Conservation (phyloP, 192 early-diverging fungal genomes). For the Backusella morwellensis region DNA sequence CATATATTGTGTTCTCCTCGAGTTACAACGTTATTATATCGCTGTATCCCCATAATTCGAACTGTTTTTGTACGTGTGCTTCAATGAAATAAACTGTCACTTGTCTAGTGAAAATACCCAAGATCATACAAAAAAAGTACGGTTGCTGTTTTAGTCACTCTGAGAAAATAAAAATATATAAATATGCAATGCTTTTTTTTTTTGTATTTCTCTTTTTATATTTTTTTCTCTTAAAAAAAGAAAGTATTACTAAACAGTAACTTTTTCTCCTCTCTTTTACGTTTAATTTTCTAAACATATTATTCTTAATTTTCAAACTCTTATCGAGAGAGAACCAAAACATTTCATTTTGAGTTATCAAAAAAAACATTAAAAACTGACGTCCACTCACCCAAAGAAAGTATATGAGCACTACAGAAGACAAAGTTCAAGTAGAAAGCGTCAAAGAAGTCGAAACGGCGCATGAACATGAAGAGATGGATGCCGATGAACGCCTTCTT, state of each 20-base stretch:
- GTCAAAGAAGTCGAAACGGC: not conserved
- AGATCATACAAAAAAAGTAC: not conserved
- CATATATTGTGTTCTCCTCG: not conserved
- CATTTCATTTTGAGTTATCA: not conserved
- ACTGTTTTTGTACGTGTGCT: not conserved
- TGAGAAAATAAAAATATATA: slow-evolving; percentile 3
- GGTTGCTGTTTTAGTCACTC: not conserved
- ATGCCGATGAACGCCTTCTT: slow-evolving; percentile 28
- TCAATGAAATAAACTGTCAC: not conserved
- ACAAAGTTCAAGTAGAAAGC: slow-evolving; percentile 3
- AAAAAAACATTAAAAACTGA: not conserved
- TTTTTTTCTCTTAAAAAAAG: not conserved
- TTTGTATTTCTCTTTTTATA: not conserved
- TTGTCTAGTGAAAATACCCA: slow-evolving; percentile 4
- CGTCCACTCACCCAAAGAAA: not conserved
- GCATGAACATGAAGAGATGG: not conserved
- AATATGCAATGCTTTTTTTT: not conserved
- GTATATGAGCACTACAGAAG: not conserved
- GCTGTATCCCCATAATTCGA: not conserved
- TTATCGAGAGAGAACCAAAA: not conserved
- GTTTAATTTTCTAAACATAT: not conserved
- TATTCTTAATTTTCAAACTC: not conserved
- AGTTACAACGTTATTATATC: not conserved
- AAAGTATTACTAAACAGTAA: not conserved
- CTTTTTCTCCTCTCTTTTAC: not conserved